These are phyloP conservation scores for Fraxinus sp. DNA, from an alignment of 305 asterid genomes.

Conservation along the genomic window DNA sequence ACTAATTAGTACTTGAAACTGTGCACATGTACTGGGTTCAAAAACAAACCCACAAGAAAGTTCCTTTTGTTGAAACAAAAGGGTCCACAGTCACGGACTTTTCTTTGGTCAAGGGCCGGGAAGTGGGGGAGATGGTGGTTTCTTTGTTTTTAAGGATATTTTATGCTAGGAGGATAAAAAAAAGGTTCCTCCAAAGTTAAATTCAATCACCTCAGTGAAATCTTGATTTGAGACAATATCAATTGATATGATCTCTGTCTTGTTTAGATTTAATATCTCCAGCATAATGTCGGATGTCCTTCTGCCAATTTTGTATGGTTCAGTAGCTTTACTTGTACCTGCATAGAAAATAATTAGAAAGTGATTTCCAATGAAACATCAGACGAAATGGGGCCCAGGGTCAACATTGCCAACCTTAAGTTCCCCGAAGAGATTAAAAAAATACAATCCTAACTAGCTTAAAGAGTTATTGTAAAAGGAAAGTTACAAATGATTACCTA, in stretches of 20 bases:
- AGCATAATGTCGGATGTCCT: constrained; percentile 14
- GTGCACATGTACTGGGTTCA: neutral
- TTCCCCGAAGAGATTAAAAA: neutral
- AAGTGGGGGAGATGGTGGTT: constrained; percentile 7
- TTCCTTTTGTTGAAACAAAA: neutral
- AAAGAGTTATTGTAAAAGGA: neutral
- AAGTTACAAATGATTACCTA: neutral
- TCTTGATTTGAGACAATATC: constrained; percentile 96
- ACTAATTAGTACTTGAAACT: neutral
- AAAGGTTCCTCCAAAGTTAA: neutral
- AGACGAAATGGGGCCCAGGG: neutral
- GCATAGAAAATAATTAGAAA: neutral
- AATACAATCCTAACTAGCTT: neutral
- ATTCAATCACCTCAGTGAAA: constrained; percentile 77
- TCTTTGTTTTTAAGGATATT: constrained; percentile 8
- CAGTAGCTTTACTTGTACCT: neutral
- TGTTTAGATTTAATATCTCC: constrained; percentile 88
- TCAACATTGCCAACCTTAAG: neutral
- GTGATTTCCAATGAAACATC: neutral
- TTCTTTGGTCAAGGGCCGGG: neutral
- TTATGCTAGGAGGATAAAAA: neutral
- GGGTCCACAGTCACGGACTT: neutral
- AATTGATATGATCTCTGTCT: constrained; percentile 82
- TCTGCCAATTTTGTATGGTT: neutral
- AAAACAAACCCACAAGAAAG: neutral